Conservation (phyloP, 2,329 filamentous ascomycete species). For the Dactylonectria estremocensis region DNA sequence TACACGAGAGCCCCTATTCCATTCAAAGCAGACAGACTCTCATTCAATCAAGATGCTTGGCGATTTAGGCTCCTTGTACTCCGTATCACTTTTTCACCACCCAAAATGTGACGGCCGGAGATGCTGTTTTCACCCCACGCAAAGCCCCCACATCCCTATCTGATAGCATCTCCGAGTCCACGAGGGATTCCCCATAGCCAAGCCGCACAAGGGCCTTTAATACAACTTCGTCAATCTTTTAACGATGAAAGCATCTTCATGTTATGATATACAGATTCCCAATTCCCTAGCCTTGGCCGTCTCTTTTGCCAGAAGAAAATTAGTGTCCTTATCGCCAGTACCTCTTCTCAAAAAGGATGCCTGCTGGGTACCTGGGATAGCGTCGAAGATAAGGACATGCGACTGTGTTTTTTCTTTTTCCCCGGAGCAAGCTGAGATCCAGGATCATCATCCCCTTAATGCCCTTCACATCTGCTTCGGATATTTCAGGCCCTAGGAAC, state of each 20-base stretch:
- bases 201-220: neutral
- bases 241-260: neutral
- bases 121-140: constrained; percentile 11
- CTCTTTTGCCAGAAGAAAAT: neutral
- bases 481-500: neutral
- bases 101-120: neutral
- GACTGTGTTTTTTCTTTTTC: neutral
- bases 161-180: neutral
- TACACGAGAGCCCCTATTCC: no score
- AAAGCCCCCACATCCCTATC: neutral
- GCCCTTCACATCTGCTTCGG: neutral
- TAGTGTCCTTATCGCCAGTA: neutral
- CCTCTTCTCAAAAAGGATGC: neutral
- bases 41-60: no score
- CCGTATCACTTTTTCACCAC: no score
- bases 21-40: no score
- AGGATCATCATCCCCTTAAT: neutral
- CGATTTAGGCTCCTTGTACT: no score
- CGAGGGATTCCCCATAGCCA: neutral
- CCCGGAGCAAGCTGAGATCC: neutral
- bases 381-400: neutral
- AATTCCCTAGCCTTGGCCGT: neutral
- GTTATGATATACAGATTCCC: neutral
- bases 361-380: neutral
- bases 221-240: neutral